These are phyloP conservation scores for Ustilago shanxiensis DNA, from an alignment of 1,284 basidiomycete genomes.

Conservation along the genomic window DNA sequence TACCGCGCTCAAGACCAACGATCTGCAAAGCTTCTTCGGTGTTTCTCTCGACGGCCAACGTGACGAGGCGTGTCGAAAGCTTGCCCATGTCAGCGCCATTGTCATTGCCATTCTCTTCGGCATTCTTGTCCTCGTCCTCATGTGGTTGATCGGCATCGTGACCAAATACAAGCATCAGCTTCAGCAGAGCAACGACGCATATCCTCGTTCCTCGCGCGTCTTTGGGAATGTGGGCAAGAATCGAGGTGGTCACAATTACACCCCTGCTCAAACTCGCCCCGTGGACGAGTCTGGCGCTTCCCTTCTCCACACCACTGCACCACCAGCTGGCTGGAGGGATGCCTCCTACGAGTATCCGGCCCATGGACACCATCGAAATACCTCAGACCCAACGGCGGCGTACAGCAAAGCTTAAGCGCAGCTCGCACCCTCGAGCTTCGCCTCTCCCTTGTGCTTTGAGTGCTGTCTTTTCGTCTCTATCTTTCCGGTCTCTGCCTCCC, in stretches of 20 bases:
- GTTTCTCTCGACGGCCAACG: conserved; percentile 7
- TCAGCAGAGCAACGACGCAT: background rate
- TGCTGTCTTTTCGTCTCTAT: too few species aligned
- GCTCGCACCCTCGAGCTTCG: background rate
- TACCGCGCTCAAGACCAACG: conserved; percentile 6
- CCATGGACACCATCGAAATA: background rate
- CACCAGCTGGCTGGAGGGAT: conserved; percentile 16
- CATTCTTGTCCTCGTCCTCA: conserved; percentile 26
- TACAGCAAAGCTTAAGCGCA: background rate
- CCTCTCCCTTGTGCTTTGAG: too few species aligned
- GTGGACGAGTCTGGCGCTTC: conserved; percentile 3
- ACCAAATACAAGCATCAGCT: conserved; percentile 37
- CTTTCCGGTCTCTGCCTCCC: too few species aligned
- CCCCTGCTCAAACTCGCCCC: conserved; percentile 5
- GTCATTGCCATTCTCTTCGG: conserved; percentile 25
- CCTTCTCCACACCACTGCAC: conserved; percentile 13
- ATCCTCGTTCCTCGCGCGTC: background rate
- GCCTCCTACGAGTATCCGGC: conserved; percentile 1
- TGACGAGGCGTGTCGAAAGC: conserved; percentile 15
- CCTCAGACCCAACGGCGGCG: too few species aligned
- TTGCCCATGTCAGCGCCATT: conserved; percentile 20
- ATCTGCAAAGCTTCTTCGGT: conserved; percentile 21
- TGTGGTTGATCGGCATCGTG: conserved; percentile 36
- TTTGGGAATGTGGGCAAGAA: conserved; percentile 19
- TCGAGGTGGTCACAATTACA: background rate